These are phyloP conservation scores for Ascocoryne sarcoides DNA, from an alignment of 2,329 filamentous ascomycete genomes.

Conservation along the genomic window DNA sequence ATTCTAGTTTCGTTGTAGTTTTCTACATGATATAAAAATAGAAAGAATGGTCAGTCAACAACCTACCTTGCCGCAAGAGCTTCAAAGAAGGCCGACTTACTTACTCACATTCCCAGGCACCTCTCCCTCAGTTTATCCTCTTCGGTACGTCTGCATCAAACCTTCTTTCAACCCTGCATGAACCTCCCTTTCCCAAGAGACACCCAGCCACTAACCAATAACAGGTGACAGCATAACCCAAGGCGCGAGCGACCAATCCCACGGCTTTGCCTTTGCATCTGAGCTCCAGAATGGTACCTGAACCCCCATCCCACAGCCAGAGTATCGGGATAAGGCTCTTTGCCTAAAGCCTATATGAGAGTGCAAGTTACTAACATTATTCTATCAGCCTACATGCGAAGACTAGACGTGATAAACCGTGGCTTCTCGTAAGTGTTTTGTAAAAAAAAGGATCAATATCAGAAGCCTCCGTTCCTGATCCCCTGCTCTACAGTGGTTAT, in stretches of 20 bases:
- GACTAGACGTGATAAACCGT: slow-evolving; percentile 21
- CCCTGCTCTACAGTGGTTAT: background rate
- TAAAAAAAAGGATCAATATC: background rate
- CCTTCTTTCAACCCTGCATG: no score
- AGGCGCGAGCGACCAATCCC: slow-evolving; percentile 14
- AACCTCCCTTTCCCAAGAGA: no score
- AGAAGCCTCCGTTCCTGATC: no score
- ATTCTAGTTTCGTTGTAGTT: no score
- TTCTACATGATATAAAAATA: no score
- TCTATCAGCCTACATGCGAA: slow-evolving; percentile 18
- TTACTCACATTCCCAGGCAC: background rate
- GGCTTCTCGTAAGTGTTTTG: slow-evolving; percentile 11
- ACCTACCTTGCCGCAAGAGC: no score
- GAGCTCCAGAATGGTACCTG: slow-evolving; percentile 22
- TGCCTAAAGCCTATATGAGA: no score
- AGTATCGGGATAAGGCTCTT: no score
- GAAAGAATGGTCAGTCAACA: no score
- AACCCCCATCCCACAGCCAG: no score
- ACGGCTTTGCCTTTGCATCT: slow-evolving; percentile 19
- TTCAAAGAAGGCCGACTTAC: no score
- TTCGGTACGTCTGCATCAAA: slow-evolving; percentile 12
- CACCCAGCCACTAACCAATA: background rate
- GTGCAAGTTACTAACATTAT: no score
- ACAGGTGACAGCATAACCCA: slow-evolving; percentile 23
- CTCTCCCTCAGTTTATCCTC: slow-evolving; percentile 1